Base-by-base conservation (phyloP, 1,139 yeast species). In the Kluyveromyces marxianus region DNA sequence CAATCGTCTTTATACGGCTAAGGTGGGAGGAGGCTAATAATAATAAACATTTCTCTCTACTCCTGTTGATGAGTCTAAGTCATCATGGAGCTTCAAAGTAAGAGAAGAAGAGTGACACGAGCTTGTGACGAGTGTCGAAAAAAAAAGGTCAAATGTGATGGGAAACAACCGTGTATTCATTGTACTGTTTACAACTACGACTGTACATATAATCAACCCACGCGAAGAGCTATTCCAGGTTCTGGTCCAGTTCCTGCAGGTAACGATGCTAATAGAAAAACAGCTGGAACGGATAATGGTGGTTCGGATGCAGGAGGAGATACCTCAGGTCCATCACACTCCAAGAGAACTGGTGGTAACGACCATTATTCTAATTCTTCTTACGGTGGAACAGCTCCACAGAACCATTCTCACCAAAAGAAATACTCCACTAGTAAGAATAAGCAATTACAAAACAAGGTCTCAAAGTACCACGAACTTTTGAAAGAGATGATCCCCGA, bases 71-170 rank as follows among this genome's bases (percentile, higher is more conserved):
- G 14, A 14, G 6, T 33, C 6, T 33, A 14, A 7, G 2, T 21
- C 37, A 35, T 21, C 5, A 41, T 36, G 40, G 44, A 35, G 10
- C 39, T 24, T 14, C 40, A 35, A 28, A 28, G 7, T 7, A 88
- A 87, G 63, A 72, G 96, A 44, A 75, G 89, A 57, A 69, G 96
- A 50, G 96, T 89, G 43, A 83, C 95, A 1, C 71, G 96, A 48
- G 97, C 97, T 2, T 89, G 97, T 64, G 97, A 89, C 64, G 87
- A 85, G 53, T 89, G 95, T 64, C 59, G 73, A 35, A 77, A 83
- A 68, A 84, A 88, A 65, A 89, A 89, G 63, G 95, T 90, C 54
- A 88, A 87, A 62, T 89, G 97, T 67, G 96, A 89, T 54, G 96
- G 96, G 21, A 85, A 84, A 58, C 88, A 84, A 59, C 96, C 96